Evolutionary conservation across 1,139 yeast genomes (phyloP), one percentile per base, ranked within the genome.

Genomic region (Hemisphaericaspora xylanilytica): DNA sequence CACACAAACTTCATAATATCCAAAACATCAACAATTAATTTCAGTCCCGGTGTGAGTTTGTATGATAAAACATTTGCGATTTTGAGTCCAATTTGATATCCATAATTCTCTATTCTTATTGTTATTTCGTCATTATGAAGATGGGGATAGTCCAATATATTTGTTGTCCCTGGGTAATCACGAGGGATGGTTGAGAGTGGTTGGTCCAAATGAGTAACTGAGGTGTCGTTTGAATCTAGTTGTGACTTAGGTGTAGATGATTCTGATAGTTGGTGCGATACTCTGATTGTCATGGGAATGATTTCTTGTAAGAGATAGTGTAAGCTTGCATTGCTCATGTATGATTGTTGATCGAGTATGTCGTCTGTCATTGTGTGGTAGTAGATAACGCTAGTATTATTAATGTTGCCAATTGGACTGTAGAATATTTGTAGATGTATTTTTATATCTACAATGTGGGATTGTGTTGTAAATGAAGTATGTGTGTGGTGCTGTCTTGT

Each of bases 1-100:
- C 97, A 89, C 2, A 90, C 78, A 55, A 88, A 89, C 62, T 90
- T 90, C 89, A 90, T 86, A 36, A 89, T 77, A 49, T 87, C 92
- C 35, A 90, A 61, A 16, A 84, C 70, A 45, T 85, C 92, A 50
- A 73, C 61, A 39, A 78, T 65, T 28, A 28, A 15, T 46, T 73
- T 73, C 42, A 61, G 43, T 58, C 60, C 74, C 32, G 70, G 46
- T 66, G 75, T 38, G 57, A 65, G 45, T 46, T 65, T 65, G 51
- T 81, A 84, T 31, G 89, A 75, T 42, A 88, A 64, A 27, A 85
- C 63, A 53, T 89, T 95, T 1, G 88, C 78, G 24, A 90, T 60
- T 37, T 88, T 81, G 29, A 73, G 65, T 1, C 97, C 97, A 4
- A 90, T 73, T 32, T 77, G 74, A 56, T 72, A 85, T 1, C 97